These are phyloP conservation scores for Backusella psychrophila DNA, from an alignment of 192 early-diverging fungal species.

Conservation along the genomic window DNA sequence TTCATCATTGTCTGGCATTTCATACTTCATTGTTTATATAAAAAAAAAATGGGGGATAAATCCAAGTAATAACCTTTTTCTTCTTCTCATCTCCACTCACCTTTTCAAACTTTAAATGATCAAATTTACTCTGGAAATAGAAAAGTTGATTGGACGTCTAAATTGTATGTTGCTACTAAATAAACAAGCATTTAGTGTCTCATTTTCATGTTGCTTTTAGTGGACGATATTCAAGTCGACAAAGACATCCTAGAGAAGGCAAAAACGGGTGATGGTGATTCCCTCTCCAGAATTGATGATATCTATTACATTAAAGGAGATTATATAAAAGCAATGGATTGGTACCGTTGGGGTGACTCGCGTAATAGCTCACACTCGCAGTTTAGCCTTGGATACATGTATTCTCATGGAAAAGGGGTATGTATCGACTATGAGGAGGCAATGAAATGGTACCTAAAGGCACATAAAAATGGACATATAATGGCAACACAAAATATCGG, in stretches of 20 bases:
- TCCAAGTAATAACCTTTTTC: no score
- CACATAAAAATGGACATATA: not conserved
- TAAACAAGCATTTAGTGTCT: no score
- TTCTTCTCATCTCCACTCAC: no score
- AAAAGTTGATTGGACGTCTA: no score
- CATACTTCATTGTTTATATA: no score
- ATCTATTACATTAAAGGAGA: not conserved
- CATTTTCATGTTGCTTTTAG: not conserved
- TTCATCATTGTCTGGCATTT: no score
- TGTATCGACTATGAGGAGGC: not conserved
- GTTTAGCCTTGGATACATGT: not conserved
- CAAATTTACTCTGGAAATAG: no score
- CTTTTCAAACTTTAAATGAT: no score
- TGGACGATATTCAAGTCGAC: not conserved
- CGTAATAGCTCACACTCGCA: not conserved
- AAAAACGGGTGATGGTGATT: not conserved
- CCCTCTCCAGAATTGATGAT: not conserved
- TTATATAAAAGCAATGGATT: no score
- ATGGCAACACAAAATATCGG: not conserved
- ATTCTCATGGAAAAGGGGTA: not conserved
- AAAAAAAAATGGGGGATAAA: no score
- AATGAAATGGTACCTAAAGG: not conserved
- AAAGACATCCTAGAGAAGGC: not conserved
- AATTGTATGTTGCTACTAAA: no score
- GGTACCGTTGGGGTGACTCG: not conserved